phyloP scores from a whole-genome alignment of 805 yeast species.

The Ascoidea rubescens region DNA sequence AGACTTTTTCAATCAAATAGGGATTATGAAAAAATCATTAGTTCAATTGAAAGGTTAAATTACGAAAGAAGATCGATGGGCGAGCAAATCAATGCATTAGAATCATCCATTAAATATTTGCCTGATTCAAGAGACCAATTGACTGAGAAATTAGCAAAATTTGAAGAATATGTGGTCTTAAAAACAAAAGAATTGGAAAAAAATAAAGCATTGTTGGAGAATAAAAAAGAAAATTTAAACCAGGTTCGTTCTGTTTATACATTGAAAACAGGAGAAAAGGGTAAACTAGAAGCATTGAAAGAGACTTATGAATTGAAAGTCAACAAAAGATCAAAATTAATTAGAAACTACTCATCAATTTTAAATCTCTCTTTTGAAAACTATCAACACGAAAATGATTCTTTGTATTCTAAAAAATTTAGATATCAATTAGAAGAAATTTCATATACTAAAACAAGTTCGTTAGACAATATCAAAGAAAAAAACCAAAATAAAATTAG shows the following conservation, averaged over 20 bases:
- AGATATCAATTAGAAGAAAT: slow-evolving; percentile 5
- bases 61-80: slow-evolving; percentile 29
- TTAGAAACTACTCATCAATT: not conserved
- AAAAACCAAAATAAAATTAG: slow-evolving; percentile 9
- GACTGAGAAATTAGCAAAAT: slow-evolving; percentile 16
- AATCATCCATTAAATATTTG: slow-evolving; percentile 29
- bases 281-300: slow-evolving; percentile 23
- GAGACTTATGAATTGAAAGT: slow-evolving; percentile 13
- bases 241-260: slow-evolving; percentile 12
- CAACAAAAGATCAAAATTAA: slow-evolving; percentile 1
- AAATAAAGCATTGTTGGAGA: not conserved
- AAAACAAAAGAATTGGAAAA: slow-evolving; percentile 6
- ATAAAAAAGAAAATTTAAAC: slow-evolving; percentile 4
- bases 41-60: slow-evolving; percentile 43
- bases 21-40: slow-evolving; percentile 60
- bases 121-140: slow-evolving; percentile 23
- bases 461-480: slow-evolving; percentile 6
- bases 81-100: slow-evolving; percentile 39
- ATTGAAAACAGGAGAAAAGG: slow-evolving; percentile 24
- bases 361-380: not conserved
- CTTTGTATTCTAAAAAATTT: not conserved
- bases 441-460: slow-evolving; percentile 10
- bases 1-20: slow-evolving; percentile 62
- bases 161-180: slow-evolving; percentile 14
- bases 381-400: not conserved